Percentiles rank a stretch among this genome's conserved stretches.
Conservation (phyloP, 78 protist genomes). For the Diacronema lutheri region DNA sequence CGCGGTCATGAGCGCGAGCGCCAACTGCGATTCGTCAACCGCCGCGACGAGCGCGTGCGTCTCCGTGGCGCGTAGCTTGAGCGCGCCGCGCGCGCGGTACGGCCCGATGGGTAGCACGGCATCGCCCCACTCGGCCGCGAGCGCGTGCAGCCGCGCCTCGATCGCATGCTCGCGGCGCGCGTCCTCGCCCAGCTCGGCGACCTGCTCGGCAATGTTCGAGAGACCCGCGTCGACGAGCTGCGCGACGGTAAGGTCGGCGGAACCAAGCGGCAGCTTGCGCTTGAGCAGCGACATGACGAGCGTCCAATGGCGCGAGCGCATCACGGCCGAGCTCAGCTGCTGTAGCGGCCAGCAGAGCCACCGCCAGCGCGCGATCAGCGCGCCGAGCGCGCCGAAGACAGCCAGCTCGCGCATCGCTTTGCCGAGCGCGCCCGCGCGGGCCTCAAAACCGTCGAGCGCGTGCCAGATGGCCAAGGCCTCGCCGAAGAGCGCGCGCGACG, state of each 20-base stretch:
- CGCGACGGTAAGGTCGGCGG: slow-evolving; percentile 46
- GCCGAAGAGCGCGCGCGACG: no score
- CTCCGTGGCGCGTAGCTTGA: slow-evolving; percentile 42
- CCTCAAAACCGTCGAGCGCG: slow-evolving; percentile 49
- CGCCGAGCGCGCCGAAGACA: slow-evolving; percentile 67
- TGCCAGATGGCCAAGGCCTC: slow-evolving; percentile 39
- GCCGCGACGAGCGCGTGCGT: slow-evolving; percentile 41
- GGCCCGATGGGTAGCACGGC: background rate
- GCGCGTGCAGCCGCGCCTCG: slow-evolving; percentile 31
- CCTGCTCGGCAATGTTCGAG: slow-evolving; percentile 47
- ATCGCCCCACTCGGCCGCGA: slow-evolving; percentile 20
- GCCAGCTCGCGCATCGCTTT: slow-evolving; percentile 64
- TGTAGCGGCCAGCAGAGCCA: slow-evolving; percentile 63
- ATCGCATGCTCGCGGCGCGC: slow-evolving; percentile 54
- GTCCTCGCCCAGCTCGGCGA: slow-evolving; percentile 60
- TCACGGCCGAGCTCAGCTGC: slow-evolving; percentile 32
- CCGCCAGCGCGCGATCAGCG: slow-evolving; percentile 64
- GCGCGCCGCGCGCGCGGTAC: slow-evolving; percentile 9
- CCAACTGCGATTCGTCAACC: slow-evolving; percentile 72
- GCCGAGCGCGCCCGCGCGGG: slow-evolving; percentile 47
- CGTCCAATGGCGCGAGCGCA: slow-evolving; percentile 80
- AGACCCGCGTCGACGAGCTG: slow-evolving; percentile 55
- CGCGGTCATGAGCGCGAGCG: slow-evolving; percentile 52
- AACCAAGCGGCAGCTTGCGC: slow-evolving; percentile 24
- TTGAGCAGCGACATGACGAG: slow-evolving; percentile 31